Evolutionary conservation across 169 alveolate species (phyloP), one percentile per base, ranked within the genome.

Genomic region (Eimeria necatrix): DNA sequence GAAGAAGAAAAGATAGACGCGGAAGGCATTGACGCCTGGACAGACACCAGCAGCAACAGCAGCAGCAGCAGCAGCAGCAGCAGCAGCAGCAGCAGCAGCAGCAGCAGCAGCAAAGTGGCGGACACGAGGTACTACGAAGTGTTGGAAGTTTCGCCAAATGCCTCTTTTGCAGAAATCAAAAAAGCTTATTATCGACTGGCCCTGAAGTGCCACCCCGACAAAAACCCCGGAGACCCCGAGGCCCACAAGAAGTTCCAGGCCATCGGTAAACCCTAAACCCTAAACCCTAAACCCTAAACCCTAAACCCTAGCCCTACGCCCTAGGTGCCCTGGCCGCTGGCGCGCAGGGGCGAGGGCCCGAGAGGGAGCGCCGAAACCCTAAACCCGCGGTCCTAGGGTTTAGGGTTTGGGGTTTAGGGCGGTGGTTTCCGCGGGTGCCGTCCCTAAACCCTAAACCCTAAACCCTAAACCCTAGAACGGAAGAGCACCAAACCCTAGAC

Each of bases 131-230:
- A 10, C 26, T n/a, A 8, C 41, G 26, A 10, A 10, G 8, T 64
- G 76, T 24, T 10, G 8, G 76, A 10, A 64, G 76, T 24, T 14
- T 10, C 76, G 26, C 8, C 5, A 64, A n/a, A 64, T 64, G 20
- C 26, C 32, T 24, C 5, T 10, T 8, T 24, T 64, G 76, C 20
- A 64, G 76, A 64, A 24, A 24, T 5, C 32, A 10, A 64, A 24
- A 56, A 56, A 56, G n/a, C n/a, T n/a, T n/a, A n/a, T n/a, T n/a
- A n/a, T n/a, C 64, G 64, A 56, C 14, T 8, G 64, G 99, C 99
- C 10, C 96, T 97, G 89, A 96, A 97, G 95, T 97, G 97, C 94
- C 99, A 98, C 95, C 99, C 99, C 12, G 99, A 98, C 95, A 98
- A 98, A 94, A 97, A 98, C 93, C 99, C 99, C 16, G 98, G 97